Evolutionary conservation across 208 protist genomes (phyloP).

Genomic region (Trypanosoma lewisi): DNA sequence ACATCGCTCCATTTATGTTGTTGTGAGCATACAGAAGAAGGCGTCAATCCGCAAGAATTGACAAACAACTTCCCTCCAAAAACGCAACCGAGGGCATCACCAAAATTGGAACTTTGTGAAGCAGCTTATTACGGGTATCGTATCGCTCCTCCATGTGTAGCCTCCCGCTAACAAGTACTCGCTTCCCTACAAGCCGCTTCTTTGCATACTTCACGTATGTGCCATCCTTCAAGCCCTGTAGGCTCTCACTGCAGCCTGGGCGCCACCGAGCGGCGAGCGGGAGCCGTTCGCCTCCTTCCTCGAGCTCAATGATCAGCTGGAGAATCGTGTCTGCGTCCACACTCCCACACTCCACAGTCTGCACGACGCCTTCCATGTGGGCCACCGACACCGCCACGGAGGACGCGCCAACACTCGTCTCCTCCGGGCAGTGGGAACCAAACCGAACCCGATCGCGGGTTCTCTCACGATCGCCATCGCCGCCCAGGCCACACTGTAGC

Average conservation of each 20-base stretch:
- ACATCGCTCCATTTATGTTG: too few relatives aligned
- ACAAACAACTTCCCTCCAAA: constrained; percentile 16
- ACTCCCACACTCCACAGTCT: constrained; percentile 37
- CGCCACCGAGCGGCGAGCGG: constrained; percentile 45
- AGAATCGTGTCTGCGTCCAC: constrained; percentile 25
- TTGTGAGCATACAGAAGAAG: not conserved
- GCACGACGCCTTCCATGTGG: constrained; percentile 54
- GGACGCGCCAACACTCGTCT: constrained; percentile 13
- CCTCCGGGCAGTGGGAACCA: constrained; percentile 20
- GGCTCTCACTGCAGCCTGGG: constrained; percentile 3
- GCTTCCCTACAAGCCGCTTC: constrained; percentile 20
- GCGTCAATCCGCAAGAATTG: constrained; percentile 11
- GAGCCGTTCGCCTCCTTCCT: constrained; percentile 8
- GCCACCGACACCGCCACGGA: constrained; percentile 30
- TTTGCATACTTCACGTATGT: constrained; percentile 6
- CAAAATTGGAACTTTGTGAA: constrained; percentile 46
- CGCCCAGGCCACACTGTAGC: not conserved
- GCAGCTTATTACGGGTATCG: constrained; percentile 33
- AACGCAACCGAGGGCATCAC: constrained; percentile 25
- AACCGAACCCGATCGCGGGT: constrained; percentile 17
- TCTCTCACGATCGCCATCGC: not conserved
- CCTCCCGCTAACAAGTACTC: constrained; percentile 48
- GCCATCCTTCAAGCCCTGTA: not conserved
- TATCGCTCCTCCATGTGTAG: constrained; percentile 52
- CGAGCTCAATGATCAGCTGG: constrained; percentile 45